These are phyloP conservation scores for Gnetum montanum DNA, from an alignment of 75 land plant species.

Conservation along the genomic window DNA sequence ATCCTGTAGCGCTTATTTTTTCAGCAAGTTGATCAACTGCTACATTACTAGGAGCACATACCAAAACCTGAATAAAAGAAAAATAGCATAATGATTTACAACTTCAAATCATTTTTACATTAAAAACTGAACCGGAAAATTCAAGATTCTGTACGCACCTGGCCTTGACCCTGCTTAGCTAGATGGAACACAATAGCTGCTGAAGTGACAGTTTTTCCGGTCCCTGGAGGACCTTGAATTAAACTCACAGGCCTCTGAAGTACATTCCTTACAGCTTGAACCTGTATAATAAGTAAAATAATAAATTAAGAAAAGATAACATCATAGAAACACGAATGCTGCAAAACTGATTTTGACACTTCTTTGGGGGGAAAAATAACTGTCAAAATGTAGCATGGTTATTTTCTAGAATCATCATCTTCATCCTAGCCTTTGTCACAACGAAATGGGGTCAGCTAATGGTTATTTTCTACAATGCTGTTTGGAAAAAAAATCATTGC, in stretches of 20 bases:
- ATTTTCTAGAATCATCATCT: too few species aligned
- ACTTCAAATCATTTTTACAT: neutral
- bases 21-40: slow-evolving; percentile 99
- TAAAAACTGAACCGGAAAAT: neutral
- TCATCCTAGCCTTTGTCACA: too few species aligned
- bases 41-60: slow-evolving; percentile 99
- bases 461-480: too few species aligned
- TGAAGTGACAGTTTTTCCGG: slow-evolving; percentile 98
- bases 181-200: slow-evolving; percentile 99
- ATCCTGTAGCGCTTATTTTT: slow-evolving; percentile 98
- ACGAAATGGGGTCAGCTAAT: too few species aligned
- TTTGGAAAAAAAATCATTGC: too few species aligned
- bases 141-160: slow-evolving; percentile 34
- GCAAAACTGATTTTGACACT: too few species aligned
- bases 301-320: too few species aligned
- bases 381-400: too few species aligned
- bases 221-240: slow-evolving; percentile 99
- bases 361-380: too few species aligned
- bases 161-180: slow-evolving; percentile 99
- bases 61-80: slow-evolving; percentile 57
- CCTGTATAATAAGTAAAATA: slow-evolving; percentile 31
- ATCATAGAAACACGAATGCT: neutral
- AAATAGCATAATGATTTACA: neutral
- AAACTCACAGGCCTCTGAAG: slow-evolving; percentile 94
- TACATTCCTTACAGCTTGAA: slow-evolving; percentile 95